Conservation (phyloP, 441 rosid genomes). For the Macaranga tanarius region DNA sequence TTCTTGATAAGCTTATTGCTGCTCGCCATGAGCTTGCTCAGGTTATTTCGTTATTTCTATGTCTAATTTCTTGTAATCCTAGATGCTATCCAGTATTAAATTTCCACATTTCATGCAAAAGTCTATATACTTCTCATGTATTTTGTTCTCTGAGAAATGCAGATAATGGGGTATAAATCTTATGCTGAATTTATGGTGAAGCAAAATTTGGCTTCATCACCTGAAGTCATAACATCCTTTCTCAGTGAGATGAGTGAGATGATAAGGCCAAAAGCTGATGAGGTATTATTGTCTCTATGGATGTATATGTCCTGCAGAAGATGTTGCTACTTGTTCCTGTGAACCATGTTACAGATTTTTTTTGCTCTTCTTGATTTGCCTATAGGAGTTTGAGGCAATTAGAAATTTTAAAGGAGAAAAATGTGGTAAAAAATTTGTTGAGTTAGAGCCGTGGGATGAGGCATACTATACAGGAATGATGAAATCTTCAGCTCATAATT, state of each 20-base stretch:
- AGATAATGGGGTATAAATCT: conserved; percentile 77
- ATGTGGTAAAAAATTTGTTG: conserved; percentile 49
- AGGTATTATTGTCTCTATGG: conserved; percentile 46
- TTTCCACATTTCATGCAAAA: neutral
- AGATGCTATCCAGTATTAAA: neutral
- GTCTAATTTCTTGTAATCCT: neutral
- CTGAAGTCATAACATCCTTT: conserved; percentile 75
- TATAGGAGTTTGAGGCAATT: conserved; percentile 69
- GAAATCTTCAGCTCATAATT: conserved; percentile 68
- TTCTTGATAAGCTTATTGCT: conserved; percentile 73
- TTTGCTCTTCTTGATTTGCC: conserved; percentile 17
- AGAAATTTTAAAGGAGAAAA: conserved; percentile 63
- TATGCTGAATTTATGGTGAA: conserved; percentile 71
- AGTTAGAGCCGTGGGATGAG: conserved; percentile 97
- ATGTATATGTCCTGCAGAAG: conserved; percentile 5
- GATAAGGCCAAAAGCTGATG: conserved; percentile 71
- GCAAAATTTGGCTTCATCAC: conserved; percentile 86
- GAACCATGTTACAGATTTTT: neutral
- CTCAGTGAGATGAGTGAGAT: conserved; percentile 77
- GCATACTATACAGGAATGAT: conserved; percentile 76
- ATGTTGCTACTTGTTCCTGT: conserved; percentile 1
- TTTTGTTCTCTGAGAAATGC: conserved; percentile 32
- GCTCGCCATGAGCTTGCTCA: conserved; percentile 89
- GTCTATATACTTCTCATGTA: conserved; percentile 19
- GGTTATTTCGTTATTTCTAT: conserved; percentile 40